Evolutionary conservation across 352 stramenopile species (phyloP).

Genomic region (Phytophthora constricta): DNA sequence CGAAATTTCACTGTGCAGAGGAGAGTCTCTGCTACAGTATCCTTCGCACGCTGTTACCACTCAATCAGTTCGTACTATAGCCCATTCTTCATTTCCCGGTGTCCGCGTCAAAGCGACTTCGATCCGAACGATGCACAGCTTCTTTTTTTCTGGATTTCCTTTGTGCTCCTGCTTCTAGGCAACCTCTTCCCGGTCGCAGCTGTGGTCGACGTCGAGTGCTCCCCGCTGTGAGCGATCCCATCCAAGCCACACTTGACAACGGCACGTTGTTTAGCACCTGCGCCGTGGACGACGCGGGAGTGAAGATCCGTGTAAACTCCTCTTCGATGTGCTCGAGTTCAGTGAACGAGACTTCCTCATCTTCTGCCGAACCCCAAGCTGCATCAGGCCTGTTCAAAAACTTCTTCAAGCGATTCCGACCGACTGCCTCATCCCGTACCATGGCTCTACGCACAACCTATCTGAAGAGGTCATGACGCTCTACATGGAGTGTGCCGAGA

Average conservation of each 20-base stretch:
- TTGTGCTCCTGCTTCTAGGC: no score
- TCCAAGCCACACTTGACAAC: conserved; percentile 25
- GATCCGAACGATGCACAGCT: no score
- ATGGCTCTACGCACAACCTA: conserved; percentile 22
- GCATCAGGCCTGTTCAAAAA: conserved; percentile 25
- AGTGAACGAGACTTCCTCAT: conserved; percentile 28
- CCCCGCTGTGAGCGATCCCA: conserved; percentile 9
- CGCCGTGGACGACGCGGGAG: conserved; percentile 2
- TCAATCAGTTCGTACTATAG: no score
- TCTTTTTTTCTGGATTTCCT: no score
- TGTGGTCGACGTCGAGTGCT: conserved; percentile 5
- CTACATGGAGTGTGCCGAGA: conserved; percentile 13
- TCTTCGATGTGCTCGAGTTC: conserved; percentile 32
- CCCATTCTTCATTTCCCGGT: no score
- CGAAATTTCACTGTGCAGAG: no score
- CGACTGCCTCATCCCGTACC: conserved; percentile 24
- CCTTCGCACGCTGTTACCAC: no score
- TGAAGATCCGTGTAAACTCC: conserved; percentile 5
- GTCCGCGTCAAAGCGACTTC: no score
- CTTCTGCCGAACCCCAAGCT: conserved; percentile 28
- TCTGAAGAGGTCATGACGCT: conserved; percentile 18
- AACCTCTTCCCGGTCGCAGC: no score
- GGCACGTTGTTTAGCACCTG: conserved; percentile 23
- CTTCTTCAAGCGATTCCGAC: conserved; percentile 25
- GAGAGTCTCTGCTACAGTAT: no score